Evolutionary conservation across 805 yeast species (phyloP), one percentile per base, ranked within the genome.

Genomic region (Isabelozyma pseudorhagii): DNA sequence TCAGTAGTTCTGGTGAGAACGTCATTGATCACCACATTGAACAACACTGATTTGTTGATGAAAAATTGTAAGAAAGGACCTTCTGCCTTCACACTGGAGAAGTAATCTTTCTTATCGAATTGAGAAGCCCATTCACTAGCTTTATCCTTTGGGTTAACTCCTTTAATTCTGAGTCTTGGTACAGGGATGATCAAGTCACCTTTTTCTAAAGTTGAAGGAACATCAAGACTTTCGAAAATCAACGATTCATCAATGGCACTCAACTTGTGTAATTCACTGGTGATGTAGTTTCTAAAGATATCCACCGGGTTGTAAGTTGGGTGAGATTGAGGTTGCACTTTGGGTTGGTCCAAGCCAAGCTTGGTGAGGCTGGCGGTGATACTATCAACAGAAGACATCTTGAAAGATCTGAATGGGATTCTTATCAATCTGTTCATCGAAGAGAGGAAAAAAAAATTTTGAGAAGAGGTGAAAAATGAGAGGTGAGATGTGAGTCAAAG

Each of bases 171-270:
- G 61, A 87, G 75, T 67, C 97, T 84, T 59, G 98, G 99, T 41
- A 94, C 78, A 41, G 99, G 97, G 48, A 93, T 82, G 53, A 93
- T 79, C 61, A 94, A 78, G 68, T 94, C 99, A 64, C 98, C 99
- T 62, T 93, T 86, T 52, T 91, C 97, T 57, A 87, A 72, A 40
- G 91, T 85, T 55, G 80, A 77, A 18, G 97, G 90, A 78, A 93
- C 82, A 70, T 94, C 98, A 61, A 94, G 78, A 38, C 97, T 90
- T 50, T 90, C 88, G 68, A 78, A 89, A 54, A 92, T 89, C 46
- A 90, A 66, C 3, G 74, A 71, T 49, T 79, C 71, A 51, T 85
- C 87, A 40, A 91, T 96, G 38, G 85, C 86, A 15, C 96, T 79
- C 57, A 94, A 72, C 56, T 78, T 75, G 51, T 87, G 77, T 51